Percentiles rank a stretch among this genome's conserved stretches.
Evolutionary conservation across 768 basidiomycete genomes (phyloP).

Genomic region (Termitomyces sp.): DNA sequence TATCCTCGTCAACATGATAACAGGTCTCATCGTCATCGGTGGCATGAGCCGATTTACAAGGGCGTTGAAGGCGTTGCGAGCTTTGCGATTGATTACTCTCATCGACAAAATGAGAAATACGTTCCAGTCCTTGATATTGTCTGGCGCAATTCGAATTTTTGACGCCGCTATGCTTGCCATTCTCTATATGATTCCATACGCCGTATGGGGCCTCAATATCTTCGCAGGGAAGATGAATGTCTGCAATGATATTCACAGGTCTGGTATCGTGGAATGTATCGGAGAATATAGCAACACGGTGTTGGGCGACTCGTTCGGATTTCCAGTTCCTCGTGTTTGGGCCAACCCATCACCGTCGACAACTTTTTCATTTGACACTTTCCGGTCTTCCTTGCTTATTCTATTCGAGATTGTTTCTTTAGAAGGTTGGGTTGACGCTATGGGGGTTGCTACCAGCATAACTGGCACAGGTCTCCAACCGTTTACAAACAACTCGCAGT

Average conservation of each 20-base stretch:
- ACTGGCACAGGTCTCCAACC: slow-evolving; percentile 69
- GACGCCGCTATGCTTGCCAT: slow-evolving; percentile 89
- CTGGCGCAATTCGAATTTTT: slow-evolving; percentile 77
- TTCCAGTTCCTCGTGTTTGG: slow-evolving; percentile 84
- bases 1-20: slow-evolving; percentile 68
- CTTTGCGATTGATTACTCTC: slow-evolving; percentile 85
- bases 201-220: slow-evolving; percentile 92
- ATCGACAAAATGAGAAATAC: slow-evolving; percentile 83
- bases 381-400: slow-evolving; percentile 79
- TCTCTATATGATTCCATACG: slow-evolving; percentile 88
- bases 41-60: slow-evolving; percentile 80
- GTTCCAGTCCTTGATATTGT: slow-evolving; percentile 82
- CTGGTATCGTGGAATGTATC: slow-evolving; percentile 60
- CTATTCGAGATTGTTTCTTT: slow-evolving; percentile 95
- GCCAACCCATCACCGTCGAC: slow-evolving; percentile 78
- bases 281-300: slow-evolving; percentile 70
- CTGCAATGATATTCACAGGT: slow-evolving; percentile 68
- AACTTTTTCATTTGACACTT: slow-evolving; percentile 85
- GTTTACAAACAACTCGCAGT: slow-evolving; percentile 62
- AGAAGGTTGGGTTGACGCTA: slow-evolving; percentile 96
- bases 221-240: slow-evolving; percentile 79
- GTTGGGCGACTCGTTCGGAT: slow-evolving; percentile 58
- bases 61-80: slow-evolving; percentile 82
- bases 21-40: slow-evolving; percentile 68
- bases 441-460: slow-evolving; percentile 76